These are phyloP conservation scores for Eremothecium cymbalariae DNA, from an alignment of 1,139 yeast species.

Conservation along the genomic window DNA sequence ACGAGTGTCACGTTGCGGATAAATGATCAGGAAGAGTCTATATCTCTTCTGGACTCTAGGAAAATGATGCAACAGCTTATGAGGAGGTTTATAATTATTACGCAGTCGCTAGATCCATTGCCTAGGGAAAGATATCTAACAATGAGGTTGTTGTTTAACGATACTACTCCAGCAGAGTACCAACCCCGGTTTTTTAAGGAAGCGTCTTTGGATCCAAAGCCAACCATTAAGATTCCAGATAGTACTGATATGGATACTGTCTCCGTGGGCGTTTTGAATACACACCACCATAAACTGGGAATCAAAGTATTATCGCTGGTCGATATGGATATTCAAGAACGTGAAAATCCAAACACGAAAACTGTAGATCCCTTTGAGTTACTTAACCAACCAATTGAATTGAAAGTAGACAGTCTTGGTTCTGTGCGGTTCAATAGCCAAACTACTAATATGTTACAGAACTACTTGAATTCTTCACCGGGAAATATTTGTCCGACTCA, in stretches of 20 bases:
- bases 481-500: slow-evolving; percentile 30
- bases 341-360: slow-evolving; percentile 6
- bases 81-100: slow-evolving; percentile 42
- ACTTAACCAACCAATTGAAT: slow-evolving; percentile 10
- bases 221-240: slow-evolving; percentile 28
- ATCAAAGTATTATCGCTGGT: slow-evolving; percentile 23
- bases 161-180: slow-evolving; percentile 38
- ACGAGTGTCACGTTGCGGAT: slow-evolving; percentile 28
- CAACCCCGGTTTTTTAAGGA: slow-evolving; percentile 45
- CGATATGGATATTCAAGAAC: slow-evolving; percentile 12
- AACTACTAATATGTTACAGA: slow-evolving; percentile 29
- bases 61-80: slow-evolving; percentile 39
- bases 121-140: slow-evolving; percentile 40
- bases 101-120: slow-evolving; percentile 44
- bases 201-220: slow-evolving; percentile 33
- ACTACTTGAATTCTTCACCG: slow-evolving; percentile 25
- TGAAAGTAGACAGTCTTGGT: slow-evolving; percentile 4
- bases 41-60: slow-evolving; percentile 33
- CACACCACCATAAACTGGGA: slow-evolving; percentile 22
- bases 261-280: slow-evolving; percentile 25
- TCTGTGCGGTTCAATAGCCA: slow-evolving; percentile 23
- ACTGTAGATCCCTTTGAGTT: slow-evolving; percentile 31
- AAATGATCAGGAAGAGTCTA: slow-evolving; percentile 18
- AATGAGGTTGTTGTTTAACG: slow-evolving; percentile 43
- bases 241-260: slow-evolving; percentile 16